Evolutionary conservation across 2,329 filamentous ascomycete species (phyloP).

Genomic region (Trichothecium sympodiale): DNA sequence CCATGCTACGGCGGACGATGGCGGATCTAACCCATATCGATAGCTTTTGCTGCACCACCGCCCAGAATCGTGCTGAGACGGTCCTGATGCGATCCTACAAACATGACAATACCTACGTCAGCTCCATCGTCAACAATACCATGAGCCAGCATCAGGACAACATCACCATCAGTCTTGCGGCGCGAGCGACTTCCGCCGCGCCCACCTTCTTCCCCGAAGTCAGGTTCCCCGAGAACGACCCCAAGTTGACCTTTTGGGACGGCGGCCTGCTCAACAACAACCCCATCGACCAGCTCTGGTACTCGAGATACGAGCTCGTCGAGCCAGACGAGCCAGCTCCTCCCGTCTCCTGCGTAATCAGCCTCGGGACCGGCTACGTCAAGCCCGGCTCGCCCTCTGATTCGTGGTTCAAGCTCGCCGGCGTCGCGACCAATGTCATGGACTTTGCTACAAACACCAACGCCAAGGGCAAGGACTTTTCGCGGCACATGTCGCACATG

Average conservation of each 20-base stretch:
- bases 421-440: not conserved
- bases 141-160: not conserved
- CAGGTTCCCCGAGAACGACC: not conserved
- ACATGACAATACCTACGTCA: not conserved
- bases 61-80: not conserved
- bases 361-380: conserved; percentile 1
- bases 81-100: not conserved
- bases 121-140: not conserved
- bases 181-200: conserved; percentile 1
- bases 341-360: conserved; percentile 1
- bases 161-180: not conserved
- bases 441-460: not conserved
- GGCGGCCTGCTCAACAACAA: conserved; percentile 2
- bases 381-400: not conserved
- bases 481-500: not conserved
- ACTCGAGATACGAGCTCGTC: conserved; percentile 1
- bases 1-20: too few relatives aligned
- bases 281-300: conserved; percentile 1
- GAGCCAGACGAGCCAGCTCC: not conserved
- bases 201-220: conserved; percentile 2
- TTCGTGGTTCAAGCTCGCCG: not conserved
- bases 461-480: not conserved
- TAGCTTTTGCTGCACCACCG: not conserved
- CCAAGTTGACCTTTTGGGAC: conserved; percentile 1
- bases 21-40: too few relatives aligned